Conservation (phyloP, 2,329 filamentous ascomycete species). For the Fusarium miscanthi region DNA sequence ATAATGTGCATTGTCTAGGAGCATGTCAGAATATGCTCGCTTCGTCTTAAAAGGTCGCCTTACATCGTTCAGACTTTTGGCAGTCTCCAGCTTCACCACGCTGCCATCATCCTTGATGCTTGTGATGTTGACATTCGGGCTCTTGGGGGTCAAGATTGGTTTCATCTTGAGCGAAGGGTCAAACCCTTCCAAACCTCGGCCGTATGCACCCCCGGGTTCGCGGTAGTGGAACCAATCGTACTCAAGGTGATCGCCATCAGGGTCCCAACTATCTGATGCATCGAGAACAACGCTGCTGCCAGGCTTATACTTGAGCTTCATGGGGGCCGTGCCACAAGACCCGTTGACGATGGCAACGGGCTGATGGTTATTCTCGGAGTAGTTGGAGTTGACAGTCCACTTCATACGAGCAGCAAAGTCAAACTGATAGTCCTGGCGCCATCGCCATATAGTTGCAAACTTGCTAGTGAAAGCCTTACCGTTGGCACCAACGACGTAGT, state of each 20-base stretch:
- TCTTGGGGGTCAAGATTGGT: background rate
- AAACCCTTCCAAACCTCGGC: conserved; percentile 7
- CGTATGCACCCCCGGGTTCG: background rate
- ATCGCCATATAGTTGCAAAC: conserved; percentile 23
- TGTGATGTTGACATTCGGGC: conserved; percentile 14
- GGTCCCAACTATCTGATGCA: conserved; percentile 2
- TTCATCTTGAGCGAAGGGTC: conserved; percentile 4
- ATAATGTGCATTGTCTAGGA: conserved; percentile 17
- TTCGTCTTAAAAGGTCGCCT: fast-evolving
- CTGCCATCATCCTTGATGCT: background rate
- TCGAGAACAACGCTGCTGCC: background rate
- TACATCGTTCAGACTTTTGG: conserved; percentile 5
- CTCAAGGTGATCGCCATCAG: background rate
- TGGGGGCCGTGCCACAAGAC: background rate
- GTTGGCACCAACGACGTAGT: conserved; percentile 2
- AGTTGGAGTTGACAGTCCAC: conserved; percentile 9
- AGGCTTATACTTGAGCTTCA: background rate
- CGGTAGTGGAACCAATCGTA: conserved; percentile 14
- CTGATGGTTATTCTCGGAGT: background rate
- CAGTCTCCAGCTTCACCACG: background rate
- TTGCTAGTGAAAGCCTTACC: conserved; percentile 10
- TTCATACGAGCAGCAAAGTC: conserved; percentile 27
- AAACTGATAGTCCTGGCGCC: conserved; percentile 16
- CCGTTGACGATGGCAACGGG: background rate
- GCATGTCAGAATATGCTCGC: fast-evolving